A percentile compares a stretch with the other conserved stretches of the same genome.
Conservation (phyloP, 2,329 filamentous ascomycete species). For the Botryosphaeria agaves region DNA sequence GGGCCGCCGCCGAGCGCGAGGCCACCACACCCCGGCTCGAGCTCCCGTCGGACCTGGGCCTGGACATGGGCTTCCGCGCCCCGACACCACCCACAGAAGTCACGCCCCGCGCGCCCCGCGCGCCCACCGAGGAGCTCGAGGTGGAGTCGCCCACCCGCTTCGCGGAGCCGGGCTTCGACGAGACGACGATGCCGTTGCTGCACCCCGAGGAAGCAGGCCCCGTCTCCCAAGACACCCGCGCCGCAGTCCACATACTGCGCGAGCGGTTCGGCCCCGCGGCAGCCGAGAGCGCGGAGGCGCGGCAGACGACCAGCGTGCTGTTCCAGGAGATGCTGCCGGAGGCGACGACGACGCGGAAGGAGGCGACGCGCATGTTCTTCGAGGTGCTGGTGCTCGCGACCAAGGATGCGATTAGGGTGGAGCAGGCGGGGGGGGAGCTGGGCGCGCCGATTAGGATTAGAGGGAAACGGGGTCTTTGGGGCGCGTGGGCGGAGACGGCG, state of each 20-base stretch:
- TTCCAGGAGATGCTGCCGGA: conserved; percentile 90
- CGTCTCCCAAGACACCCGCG: conserved; percentile 80
- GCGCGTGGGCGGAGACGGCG: conserved; percentile 71
- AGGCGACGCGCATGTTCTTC: conserved; percentile 99
- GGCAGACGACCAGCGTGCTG: conserved; percentile 59
- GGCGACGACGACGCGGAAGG: conserved; percentile 59
- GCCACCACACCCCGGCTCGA: neutral
- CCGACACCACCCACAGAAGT: conserved; percentile 7
- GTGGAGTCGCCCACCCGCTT: conserved; percentile 6
- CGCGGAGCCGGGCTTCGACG: conserved; percentile 47
- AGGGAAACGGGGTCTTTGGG: conserved; percentile 93
- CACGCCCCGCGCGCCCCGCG: too few relatives aligned
- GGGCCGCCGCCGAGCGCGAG: neutral
- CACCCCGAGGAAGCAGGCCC: conserved; percentile 73
- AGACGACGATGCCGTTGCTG: conserved; percentile 56
- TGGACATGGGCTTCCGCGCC: conserved; percentile 3
- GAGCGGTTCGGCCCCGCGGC: conserved; percentile 62
- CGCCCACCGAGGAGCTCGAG: conserved; percentile 9
- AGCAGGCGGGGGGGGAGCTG: conserved; percentile 56
- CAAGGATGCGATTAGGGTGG: conserved; percentile 94
- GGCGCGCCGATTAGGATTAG: conserved; percentile 69
- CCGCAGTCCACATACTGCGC: conserved; percentile 85
- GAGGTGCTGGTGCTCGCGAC: conserved; percentile 90
- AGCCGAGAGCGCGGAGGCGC: conserved; percentile 51
- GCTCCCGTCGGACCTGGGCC: neutral